Evolutionary conservation across 441 rosid species (phyloP).

Genomic region (Aquilaria agallochum): DNA sequence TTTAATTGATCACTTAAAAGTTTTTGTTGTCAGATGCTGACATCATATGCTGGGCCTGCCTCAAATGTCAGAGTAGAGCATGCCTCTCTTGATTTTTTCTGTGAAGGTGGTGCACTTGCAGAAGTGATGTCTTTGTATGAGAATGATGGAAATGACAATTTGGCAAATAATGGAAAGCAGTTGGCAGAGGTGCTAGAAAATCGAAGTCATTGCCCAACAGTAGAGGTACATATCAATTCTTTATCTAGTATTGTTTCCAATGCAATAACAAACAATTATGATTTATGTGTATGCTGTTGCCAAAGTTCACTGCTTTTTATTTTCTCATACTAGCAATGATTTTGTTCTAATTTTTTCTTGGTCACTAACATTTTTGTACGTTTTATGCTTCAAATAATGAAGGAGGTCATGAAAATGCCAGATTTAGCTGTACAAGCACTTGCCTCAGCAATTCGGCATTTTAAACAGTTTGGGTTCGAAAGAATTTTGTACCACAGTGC

Average conservation of each 20-base stretch:
- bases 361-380: neutral
- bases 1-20: neutral
- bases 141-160: conserved; percentile 28
- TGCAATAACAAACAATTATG: neutral
- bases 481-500: conserved; percentile 66
- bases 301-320: no score
- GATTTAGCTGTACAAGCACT: conserved; percentile 82
- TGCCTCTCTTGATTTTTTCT: conserved; percentile 42
- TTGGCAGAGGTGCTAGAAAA: conserved; percentile 22
- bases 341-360: neutral
- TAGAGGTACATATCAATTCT: conserved; percentile 38
- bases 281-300: no score
- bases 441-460: conserved; percentile 64
- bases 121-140: conserved; percentile 70
- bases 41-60: conserved; percentile 85
- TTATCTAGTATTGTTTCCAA: neutral
- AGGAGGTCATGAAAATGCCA: conserved; percentile 83
- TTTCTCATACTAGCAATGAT: neutral
- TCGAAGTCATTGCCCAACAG: conserved; percentile 21
- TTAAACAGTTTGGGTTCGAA: conserved; percentile 88
- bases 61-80: conserved; percentile 80
- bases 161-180: conserved; percentile 26
- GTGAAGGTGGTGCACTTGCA: conserved; percentile 67
- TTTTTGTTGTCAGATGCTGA: conserved; percentile 44
- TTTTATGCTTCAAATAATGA: conserved; percentile 8